phyloP scores from a whole-genome alignment of 1,284 basidiomycete species.

The Heterobasidion parviporum region DNA sequence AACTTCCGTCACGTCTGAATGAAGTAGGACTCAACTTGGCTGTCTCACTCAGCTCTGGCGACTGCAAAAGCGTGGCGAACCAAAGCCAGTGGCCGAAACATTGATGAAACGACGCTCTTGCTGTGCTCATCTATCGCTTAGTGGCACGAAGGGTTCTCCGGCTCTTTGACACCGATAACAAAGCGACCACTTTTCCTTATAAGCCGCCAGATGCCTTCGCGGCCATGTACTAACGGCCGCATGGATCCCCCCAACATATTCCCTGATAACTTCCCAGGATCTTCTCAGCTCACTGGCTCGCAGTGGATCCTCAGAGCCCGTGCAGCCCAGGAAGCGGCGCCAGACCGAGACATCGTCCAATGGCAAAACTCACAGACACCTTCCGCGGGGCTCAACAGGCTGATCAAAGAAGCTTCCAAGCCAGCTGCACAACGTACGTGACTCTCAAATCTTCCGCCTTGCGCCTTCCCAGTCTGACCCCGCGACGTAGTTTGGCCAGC shows the following conservation, averaged over 20 bases:
- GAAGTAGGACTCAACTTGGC: too few relatives aligned
- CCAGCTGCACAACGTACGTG: background rate
- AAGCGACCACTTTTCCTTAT: background rate
- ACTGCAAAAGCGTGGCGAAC: too few relatives aligned
- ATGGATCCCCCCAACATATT: background rate
- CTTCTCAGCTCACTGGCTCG: background rate
- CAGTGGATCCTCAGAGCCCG: background rate
- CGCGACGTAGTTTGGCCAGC: background rate
- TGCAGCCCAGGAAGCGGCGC: background rate
- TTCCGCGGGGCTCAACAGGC: background rate
- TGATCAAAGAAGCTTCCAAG: background rate
- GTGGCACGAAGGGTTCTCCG: too few relatives aligned
- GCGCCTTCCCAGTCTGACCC: background rate
- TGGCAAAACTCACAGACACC: slow-evolving; percentile 1
- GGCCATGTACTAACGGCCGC: background rate
- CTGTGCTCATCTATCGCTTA: too few relatives aligned
- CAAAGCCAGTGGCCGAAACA: too few relatives aligned
- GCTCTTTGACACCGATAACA: background rate
- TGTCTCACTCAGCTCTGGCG: too few relatives aligned
- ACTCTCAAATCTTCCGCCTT: background rate
- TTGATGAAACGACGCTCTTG: too few relatives aligned
- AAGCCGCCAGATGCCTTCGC: background rate
- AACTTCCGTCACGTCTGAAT: too few relatives aligned
- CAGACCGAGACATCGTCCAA: background rate
- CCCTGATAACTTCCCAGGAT: background rate